Conservation (phyloP, 75 land plant species). For the Selaginella moellendorffii region DNA sequence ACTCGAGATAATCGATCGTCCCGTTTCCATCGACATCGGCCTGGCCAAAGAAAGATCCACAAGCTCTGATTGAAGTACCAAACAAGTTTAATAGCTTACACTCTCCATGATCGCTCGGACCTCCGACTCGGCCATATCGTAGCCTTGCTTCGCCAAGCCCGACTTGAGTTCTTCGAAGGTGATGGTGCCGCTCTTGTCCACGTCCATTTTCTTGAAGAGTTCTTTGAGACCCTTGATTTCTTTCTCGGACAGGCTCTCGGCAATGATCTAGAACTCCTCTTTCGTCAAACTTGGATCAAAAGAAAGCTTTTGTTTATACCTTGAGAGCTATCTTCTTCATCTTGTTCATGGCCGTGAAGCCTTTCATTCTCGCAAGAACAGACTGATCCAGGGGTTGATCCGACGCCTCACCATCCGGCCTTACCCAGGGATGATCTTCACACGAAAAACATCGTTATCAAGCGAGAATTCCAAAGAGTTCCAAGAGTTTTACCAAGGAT, state of each 20-base stretch:
- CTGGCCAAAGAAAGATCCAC: slow-evolving; percentile 17
- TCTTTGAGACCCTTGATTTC: slow-evolving; percentile 36
- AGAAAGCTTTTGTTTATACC: slow-evolving; percentile 27
- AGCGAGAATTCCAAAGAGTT: slow-evolving; percentile 11
- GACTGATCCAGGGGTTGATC: slow-evolving; percentile 83
- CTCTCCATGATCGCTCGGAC: slow-evolving; percentile 23
- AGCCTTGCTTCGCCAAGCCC: slow-evolving; percentile 21
- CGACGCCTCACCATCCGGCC: slow-evolving; percentile 75
- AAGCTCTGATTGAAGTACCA: neutral
- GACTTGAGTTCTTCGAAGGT: slow-evolving; percentile 29
- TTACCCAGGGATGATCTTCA: slow-evolving; percentile 87
- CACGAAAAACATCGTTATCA: neutral
- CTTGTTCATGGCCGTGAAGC: slow-evolving; percentile 94
- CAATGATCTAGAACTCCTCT: slow-evolving; percentile 36
- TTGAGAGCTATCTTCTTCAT: slow-evolving; percentile 88
- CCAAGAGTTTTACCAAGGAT: slow-evolving; percentile 16
- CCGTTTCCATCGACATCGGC: slow-evolving; percentile 87
- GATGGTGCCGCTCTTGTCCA: slow-evolving; percentile 39
- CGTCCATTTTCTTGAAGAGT: slow-evolving; percentile 34
- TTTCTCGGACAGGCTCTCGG: slow-evolving; percentile 37
- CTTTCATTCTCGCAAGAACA: slow-evolving; percentile 80
- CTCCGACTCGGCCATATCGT: slow-evolving; percentile 25
- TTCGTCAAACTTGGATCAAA: too few relatives aligned
- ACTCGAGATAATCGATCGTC: slow-evolving; percentile 61
- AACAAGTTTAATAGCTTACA: slow-evolving; percentile 8